Conservation (phyloP, 495 filamentous ascomycete species). For the Penicillium cosmopolitanum region DNA sequence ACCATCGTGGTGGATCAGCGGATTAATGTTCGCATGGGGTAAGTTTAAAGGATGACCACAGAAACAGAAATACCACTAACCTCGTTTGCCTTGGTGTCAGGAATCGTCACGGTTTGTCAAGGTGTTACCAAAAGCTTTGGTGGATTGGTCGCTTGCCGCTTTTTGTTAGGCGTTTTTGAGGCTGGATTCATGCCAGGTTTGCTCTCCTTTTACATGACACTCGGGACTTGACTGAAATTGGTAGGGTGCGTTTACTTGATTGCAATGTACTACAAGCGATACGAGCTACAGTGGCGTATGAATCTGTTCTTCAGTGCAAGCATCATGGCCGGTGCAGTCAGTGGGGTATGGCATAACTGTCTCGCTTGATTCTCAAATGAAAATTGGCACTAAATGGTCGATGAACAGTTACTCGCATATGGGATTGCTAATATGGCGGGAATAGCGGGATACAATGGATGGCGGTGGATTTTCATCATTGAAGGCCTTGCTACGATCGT, state of each 20-base stretch:
- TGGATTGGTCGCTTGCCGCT: constrained; percentile 56
- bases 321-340: constrained; percentile 63
- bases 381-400: not conserved
- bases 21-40: constrained; percentile 61
- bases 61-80: not conserved
- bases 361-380: not conserved
- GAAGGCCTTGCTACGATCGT: constrained; percentile 59
- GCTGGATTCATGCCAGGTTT: constrained; percentile 60
- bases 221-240: constrained; percentile 4
- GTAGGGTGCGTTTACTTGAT: constrained; percentile 54
- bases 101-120: constrained; percentile 57
- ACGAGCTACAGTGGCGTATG: constrained; percentile 62
- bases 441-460: constrained; percentile 46
- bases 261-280: constrained; percentile 65
- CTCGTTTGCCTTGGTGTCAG: constrained; percentile 15
- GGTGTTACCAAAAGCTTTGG: constrained; percentile 57
- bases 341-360: constrained; percentile 41
- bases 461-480: constrained; percentile 73
- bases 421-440: constrained; percentile 61
- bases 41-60: not conserved
- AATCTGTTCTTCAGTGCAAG: constrained; percentile 61
- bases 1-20: constrained; percentile 60
- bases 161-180: constrained; percentile 62
- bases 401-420: constrained; percentile 57
- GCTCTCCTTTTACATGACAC: not conserved